Evolutionary conservation across 345 rosid genomes (phyloP).

Genomic region (Rhodamnia argentea): DNA sequence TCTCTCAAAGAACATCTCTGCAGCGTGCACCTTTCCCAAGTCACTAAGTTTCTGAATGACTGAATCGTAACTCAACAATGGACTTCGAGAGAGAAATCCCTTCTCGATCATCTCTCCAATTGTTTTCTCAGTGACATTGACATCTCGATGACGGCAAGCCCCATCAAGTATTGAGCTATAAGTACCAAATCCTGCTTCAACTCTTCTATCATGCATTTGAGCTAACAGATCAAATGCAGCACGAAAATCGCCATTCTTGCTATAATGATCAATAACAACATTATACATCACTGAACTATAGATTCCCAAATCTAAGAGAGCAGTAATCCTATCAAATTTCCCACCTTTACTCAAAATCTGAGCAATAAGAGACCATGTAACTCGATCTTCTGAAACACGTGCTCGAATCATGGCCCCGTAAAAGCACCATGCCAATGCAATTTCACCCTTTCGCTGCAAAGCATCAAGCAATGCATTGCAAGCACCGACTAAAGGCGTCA

Average conservation of each 20-base stretch:
- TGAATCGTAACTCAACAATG: conserved; percentile 8
- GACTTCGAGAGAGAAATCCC: conserved; percentile 14
- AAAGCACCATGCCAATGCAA: conserved; percentile 39
- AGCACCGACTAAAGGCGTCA: conserved; percentile 24
- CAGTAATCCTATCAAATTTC: conserved; percentile 30
- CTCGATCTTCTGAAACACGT: conserved; percentile 22
- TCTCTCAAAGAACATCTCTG: conserved; percentile 40
- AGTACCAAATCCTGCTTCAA: conserved; percentile 31
- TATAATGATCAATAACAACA: conserved; percentile 36
- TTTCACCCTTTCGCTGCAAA: conserved; percentile 20
- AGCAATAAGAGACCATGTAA: conserved; percentile 44
- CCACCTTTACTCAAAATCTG: conserved; percentile 35
- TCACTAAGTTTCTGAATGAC: conserved; percentile 45
- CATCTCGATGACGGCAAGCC: conserved; percentile 36
- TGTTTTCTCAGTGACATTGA: conserved; percentile 30
- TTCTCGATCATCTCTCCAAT: conserved; percentile 30
- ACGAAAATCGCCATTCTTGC: conserved; percentile 36
- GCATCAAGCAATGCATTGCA: conserved; percentile 45
- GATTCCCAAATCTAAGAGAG: conserved; percentile 36
- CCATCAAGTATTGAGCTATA: conserved; percentile 56
- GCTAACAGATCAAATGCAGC: conserved; percentile 29
- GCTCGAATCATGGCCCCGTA: conserved; percentile 40
- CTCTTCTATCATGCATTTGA: conserved; percentile 40
- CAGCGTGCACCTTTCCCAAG: conserved; percentile 45
- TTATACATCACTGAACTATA: conserved; percentile 36